These are phyloP conservation scores for Phycomyces nitens DNA, from an alignment of 192 early-diverging fungal genomes.

Conservation along the genomic window DNA sequence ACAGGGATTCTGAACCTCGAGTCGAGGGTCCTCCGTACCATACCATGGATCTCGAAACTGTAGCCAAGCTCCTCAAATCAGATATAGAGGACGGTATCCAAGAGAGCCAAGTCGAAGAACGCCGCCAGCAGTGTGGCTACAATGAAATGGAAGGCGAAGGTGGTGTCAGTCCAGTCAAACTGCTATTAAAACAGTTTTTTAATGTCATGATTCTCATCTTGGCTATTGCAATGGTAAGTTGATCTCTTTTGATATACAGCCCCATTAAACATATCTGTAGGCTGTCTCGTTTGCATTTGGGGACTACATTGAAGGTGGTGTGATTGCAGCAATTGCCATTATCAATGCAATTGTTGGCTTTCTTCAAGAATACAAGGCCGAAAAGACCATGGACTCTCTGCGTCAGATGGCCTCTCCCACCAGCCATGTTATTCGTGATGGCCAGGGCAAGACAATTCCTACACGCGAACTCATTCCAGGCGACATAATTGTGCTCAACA, in stretches of 20 bases:
- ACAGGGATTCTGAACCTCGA: constrained; percentile 6
- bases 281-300: constrained; percentile 62
- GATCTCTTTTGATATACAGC: background rate
- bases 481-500: constrained; percentile 88
- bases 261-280: too few relatives aligned
- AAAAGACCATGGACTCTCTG: constrained; percentile 91
- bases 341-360: constrained; percentile 92
- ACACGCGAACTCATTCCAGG: constrained; percentile 83
- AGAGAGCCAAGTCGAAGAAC: constrained; percentile 41
- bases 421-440: constrained; percentile 82
- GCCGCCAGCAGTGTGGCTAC: constrained; percentile 42
- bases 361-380: constrained; percentile 93
- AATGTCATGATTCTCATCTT: constrained; percentile 68
- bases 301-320: constrained; percentile 70
- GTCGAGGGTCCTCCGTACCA: constrained; percentile 35
- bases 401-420: constrained; percentile 85
- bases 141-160: constrained; percentile 71
- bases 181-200: constrained; percentile 60
- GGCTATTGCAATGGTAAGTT: constrained; percentile 51
- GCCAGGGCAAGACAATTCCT: constrained; percentile 65
- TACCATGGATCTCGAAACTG: constrained; percentile 30
- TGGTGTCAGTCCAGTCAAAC: constrained; percentile 58
- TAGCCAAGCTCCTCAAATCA: constrained; percentile 26
- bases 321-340: constrained; percentile 77
- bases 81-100: constrained; percentile 43